A percentile compares a stretch with the other conserved stretches of the same genome.
Evolutionary conservation across 1,284 basidiomycete genomes (phyloP).

Genomic region (Vanrija sp.): DNA sequence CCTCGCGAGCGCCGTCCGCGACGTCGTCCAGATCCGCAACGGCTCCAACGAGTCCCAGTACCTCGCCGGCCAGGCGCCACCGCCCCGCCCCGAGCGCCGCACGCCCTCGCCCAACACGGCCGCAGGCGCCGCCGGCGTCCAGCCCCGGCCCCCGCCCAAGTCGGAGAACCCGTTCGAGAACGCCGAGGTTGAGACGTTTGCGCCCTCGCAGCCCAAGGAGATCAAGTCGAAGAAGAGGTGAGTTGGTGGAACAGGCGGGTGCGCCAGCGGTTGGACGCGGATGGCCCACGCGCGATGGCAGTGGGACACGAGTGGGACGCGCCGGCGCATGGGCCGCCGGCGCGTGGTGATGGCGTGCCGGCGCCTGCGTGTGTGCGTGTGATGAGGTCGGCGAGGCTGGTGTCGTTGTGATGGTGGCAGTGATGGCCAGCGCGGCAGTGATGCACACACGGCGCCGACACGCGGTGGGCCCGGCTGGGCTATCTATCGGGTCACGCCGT

Average conservation of each 20-base stretch:
- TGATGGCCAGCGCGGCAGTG: no score
- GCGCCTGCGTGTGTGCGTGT: no score
- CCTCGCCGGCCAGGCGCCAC: constrained; percentile 3
- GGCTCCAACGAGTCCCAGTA: constrained; percentile 15
- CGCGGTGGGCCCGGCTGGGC: no score
- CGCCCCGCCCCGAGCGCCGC: constrained; percentile 1
- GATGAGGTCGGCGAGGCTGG: no score
- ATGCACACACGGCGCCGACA: no score
- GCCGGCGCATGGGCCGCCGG: no score
- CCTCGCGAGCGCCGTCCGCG: constrained; percentile 37
- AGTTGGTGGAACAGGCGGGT: constrained; percentile 1
- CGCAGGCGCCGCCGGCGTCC: background rate
- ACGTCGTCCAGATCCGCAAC: constrained; percentile 39
- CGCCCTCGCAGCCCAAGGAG: no score
- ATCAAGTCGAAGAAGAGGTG: constrained; percentile 6
- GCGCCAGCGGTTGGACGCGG: background rate
- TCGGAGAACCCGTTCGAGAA: constrained; percentile 12
- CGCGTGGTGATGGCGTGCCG: no score
- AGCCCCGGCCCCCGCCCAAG: background rate
- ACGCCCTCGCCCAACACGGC: background rate
- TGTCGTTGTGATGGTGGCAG: no score
- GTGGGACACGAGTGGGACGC: no score
- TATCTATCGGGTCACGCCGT: no score
- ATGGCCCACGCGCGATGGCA: no score
- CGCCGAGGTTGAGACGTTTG: background rate